Evolutionary conservation across 2,329 filamentous ascomycete genomes (phyloP).

Genomic region (Calonectria hawksworthii): DNA sequence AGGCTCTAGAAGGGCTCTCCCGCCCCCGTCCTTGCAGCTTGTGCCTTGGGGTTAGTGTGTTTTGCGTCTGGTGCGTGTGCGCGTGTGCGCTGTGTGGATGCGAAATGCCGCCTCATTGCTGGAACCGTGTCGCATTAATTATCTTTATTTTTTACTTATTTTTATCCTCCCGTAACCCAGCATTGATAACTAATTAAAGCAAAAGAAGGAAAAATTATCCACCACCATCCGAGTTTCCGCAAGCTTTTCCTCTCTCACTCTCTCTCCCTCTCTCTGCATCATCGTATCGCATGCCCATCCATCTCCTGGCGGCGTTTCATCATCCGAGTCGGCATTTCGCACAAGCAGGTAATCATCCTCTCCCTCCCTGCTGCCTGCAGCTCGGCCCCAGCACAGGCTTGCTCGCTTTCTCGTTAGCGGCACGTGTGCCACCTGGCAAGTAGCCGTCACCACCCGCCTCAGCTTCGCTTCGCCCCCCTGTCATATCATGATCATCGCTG

Average conservation of each 20-base stretch:
- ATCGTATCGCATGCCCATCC: constrained; percentile 12
- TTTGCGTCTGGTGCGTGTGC: neutral
- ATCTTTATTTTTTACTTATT: neutral
- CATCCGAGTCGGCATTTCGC: constrained; percentile 29
- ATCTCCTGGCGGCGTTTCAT: constrained; percentile 25
- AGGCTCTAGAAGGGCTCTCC: constrained; percentile 15
- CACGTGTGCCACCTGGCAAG: constrained; percentile 30
- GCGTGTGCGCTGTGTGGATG: neutral
- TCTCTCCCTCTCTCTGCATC: neutral
- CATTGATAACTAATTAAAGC: neutral
- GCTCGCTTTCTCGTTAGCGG: constrained; percentile 28
- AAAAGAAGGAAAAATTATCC: neutral
- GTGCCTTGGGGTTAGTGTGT: neutral
- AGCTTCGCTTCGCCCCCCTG: constrained; percentile 8
- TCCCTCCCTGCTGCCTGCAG: constrained; percentile 26
- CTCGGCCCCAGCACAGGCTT: neutral
- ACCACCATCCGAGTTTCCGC: neutral
- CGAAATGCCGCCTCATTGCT: neutral
- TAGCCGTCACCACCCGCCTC: constrained; percentile 5
- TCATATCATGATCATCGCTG: constrained; percentile 21
- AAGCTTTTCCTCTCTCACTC: neutral
- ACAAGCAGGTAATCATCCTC: constrained; percentile 9
- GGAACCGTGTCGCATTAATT: neutral
- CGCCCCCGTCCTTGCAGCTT: constrained; percentile 5
- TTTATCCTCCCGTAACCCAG: neutral